Evolutionary conservation across 2,329 filamentous ascomycete species (phyloP).

Genomic region (Fusarium nisikadoi): DNA sequence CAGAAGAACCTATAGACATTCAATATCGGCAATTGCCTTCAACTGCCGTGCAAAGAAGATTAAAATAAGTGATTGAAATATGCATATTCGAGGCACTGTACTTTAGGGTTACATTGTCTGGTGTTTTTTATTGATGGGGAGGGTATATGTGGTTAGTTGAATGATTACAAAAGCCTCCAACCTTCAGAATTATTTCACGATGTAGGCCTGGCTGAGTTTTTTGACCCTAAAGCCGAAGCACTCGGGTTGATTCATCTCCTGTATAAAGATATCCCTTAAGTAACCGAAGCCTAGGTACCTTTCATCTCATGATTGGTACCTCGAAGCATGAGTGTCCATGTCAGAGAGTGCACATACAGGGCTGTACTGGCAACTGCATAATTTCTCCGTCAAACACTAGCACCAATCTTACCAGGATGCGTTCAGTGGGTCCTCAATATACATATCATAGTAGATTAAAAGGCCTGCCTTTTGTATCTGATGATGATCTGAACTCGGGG

Average conservation of each 20-base stretch:
- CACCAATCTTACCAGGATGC: neutral
- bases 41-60: no score
- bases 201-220: neutral
- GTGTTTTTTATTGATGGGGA: neutral
- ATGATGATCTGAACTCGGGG: slow-evolving; percentile 9
- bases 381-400: neutral
- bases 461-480: neutral
- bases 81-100: neutral
- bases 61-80: neutral
- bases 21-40: neutral
- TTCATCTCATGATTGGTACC: neutral
- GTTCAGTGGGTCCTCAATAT: neutral
- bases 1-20: neutral
- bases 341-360: neutral
- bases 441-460: neutral
- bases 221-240: neutral
- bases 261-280: neutral
- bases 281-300: neutral
- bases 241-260: neutral
- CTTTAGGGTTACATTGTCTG: neutral
- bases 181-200: neutral
- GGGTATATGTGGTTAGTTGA: neutral
- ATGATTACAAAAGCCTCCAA: neutral
- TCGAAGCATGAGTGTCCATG: no score
- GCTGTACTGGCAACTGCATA: neutral